Base-by-base conservation (phyloP, 169 alveolate genomes). In the Theileria annulata region DNA sequence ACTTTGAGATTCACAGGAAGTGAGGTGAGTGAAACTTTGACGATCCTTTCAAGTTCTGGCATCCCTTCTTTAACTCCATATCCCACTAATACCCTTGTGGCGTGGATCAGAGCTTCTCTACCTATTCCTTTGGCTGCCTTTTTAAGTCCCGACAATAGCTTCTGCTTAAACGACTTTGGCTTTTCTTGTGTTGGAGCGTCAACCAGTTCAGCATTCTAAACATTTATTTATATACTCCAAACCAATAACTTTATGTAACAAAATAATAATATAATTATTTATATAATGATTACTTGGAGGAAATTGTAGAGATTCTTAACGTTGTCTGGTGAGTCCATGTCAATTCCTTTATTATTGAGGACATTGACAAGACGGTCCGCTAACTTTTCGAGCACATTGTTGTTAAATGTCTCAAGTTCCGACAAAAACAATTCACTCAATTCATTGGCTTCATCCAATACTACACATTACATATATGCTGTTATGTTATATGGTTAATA, bases 1-100 rank as follows among this genome's bases (percentile, higher is more conserved):
- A 77, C 70, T 37, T 75, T 77, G 62, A 76, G 69, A 42, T 75
- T 72, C 75, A 71, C 58, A 15, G 85, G 89, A 23, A 82, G 89
- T 1, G 59, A 0, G 0, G 15, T 12, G 75, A 82, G 69, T 66
- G 89, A 79, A 60, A 47, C 69, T 51, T 82, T 79, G 75, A 72
- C 63, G n/a, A 82, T 28, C 48, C 51, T 68, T 59, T 75, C 89
- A 28, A 82, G 28, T 33, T 21, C 31, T 6, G 89, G 89, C 74
- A 82, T 27, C 3, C 80, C 75, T 25, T 82, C 74, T 47, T 76
- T 82, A 23, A 82, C 28, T 15, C 78, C 80, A 21, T 25, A 37
- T 56, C 30, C 30, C 35, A 73, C 71, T 12, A 25, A 67, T 30
- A 30, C 78, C 70, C 63, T 76, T 66, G 81, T 75, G 28, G 79